These are phyloP conservation scores for Eutrema salsugineum DNA, from an alignment of 441 rosid genomes.

Conservation along the genomic window DNA sequence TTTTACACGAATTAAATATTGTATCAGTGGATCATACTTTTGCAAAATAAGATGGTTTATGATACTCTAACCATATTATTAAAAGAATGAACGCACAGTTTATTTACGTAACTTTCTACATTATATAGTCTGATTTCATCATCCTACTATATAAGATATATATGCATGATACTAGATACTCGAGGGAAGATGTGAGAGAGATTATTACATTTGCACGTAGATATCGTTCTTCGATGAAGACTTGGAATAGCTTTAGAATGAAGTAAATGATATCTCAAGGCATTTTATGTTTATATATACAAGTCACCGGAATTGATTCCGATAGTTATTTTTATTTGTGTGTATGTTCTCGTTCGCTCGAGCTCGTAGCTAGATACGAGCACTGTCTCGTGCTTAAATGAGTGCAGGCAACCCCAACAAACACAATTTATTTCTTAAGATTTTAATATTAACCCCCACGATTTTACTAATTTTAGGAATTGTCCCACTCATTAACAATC, in stretches of 20 bases:
- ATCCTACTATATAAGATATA: not conserved
- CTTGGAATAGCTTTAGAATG: slow-evolving; percentile 1
- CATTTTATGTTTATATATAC: no score
- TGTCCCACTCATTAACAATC: no score
- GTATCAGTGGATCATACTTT: not conserved
- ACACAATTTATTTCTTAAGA: no score
- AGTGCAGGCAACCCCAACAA: no score
- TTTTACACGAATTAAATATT: not conserved
- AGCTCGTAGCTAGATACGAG: no score
- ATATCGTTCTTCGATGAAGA: not conserved
- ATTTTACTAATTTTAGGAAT: no score
- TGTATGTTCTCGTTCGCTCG: no score
- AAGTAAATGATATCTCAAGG: no score
- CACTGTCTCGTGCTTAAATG: no score
- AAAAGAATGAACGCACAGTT: not conserved
- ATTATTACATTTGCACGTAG: not conserved
- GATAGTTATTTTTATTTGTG: no score
- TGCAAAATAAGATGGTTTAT: not conserved
- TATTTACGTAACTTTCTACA: not conserved
- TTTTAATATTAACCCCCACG: no score
- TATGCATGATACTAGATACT: not conserved
- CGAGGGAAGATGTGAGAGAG: not conserved
- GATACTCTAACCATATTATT: not conserved
- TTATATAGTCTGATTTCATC: not conserved
- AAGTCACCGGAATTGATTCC: no score